Evolutionary conservation across 202 grass and related monocot species (phyloP), one percentile per base, ranked within the genome.

Genomic region (Carex arenaria): DNA sequence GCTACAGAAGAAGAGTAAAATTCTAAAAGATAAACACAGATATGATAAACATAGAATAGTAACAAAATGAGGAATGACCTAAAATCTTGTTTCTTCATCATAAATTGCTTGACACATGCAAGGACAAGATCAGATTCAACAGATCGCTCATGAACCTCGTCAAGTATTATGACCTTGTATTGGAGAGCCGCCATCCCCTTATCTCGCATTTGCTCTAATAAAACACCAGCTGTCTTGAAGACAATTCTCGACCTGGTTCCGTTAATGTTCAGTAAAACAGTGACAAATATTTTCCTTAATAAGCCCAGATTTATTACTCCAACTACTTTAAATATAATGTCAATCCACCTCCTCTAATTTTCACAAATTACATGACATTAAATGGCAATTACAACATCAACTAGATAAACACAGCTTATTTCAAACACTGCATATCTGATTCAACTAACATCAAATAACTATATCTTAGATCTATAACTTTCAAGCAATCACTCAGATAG

Each of bases 81-180:
- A 78, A 94, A 70, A 70, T 94, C 88, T 75, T 86, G 87, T 66
- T 91, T 97, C 89, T 94, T 97, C 90, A 92, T 89, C 87, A 94
- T 85, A 86, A 94, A 94, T 66, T 89, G 94, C 78, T 91, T 97
- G 43, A 92, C 82, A 74, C 88, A 88, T 40, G 92, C 88, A 60
- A 97, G 91, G 62, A 97, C 83, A 82, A 94, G 92, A 94, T 97
- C 94, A 84, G 94, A 97, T 90, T 97, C 94, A 42, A 97, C 94
- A 1, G 92, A 97, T 82, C 94, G 85, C 84, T 97, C 94, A 77
- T 97, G 94, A 54, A 97, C 85, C 86, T 97, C 94, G 83, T 97
- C 94, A 80, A 97, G 94, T 86, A 97, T 97, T 87, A 97, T 92
- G 82, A 97, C 94, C 64, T 97, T 97, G 89, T 97, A 97, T 19